Base-by-base conservation (phyloP, 495 filamentous ascomycete genomes). In the Collariella sp. region DNA sequence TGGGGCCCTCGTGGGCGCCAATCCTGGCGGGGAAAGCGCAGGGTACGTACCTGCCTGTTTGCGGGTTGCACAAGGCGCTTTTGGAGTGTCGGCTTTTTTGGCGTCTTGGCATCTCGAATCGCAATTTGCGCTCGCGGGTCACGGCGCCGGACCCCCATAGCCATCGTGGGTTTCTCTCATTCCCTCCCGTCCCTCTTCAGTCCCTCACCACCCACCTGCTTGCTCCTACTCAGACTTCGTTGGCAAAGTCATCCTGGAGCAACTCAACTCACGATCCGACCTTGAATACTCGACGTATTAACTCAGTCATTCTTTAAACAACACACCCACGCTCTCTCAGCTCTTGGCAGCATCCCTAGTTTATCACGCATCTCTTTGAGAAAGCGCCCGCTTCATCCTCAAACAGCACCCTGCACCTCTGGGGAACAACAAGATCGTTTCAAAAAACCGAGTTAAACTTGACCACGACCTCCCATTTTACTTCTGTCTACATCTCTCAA, bases 231-330 rank as follows among this genome's bases (percentile, higher is more conserved):
- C 63, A 73, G 75, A 67, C 75, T 77, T 76, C 76, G 76, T 79
- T 79, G 75, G 76, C 76, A 79, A 73, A 79, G 76, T 77, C 73
- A 66, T 60, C 54, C 62, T 61, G 58, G 62, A 67, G 60, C 47
- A 20, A 29, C 20, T 40, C 46, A 40, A 4, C n/a, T n/a, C n/a
- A n/a, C 26, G 26, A 31, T 56, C 60, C 57, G 53, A 63, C 56
- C 60, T 66, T 68, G 72, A 69, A 60, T 71, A 74, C 65, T 70
- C 63, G 66, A 69, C 67, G 67, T 73, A 66, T 72, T 71, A 67
- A 67, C 55, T 56, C 55, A 19, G 60, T 65, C 69, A 70, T 65
- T 72, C 69, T 53, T 67, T 68, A 57, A 58, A n/a, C n/a, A n/a
- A n/a, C n/a, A n/a, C n/a, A n/a, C 44, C 35, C 33, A 58, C 48